Base-by-base conservation (phyloP, 257 asterid genomes). In the Petunia axillaris region DNA sequence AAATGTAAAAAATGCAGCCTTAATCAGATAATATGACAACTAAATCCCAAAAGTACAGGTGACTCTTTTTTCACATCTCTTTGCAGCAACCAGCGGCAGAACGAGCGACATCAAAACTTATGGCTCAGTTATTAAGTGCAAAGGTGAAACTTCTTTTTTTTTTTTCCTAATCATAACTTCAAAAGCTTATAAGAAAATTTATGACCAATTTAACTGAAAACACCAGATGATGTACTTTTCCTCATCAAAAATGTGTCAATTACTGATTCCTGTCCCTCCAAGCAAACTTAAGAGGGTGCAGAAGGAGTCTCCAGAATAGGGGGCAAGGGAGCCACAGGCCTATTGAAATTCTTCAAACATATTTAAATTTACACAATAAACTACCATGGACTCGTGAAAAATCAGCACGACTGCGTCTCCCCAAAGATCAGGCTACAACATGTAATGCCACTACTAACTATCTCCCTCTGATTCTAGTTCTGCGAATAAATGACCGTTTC, bases 381-480 rank as follows among this genome's bases (percentile, higher is more conserved):
- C 36, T 50, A 50, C 46, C 46, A 50, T 35, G 25, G 0, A 11
- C 46, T 36, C 46, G 1, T 11, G 36, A 50, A 73, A 73, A 50
- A 43, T 4, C 2, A 1, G 48, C 48, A 73, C 13, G 62, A 13
- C 36, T 1, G 50, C 10, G 36, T 50, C 62, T 50, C 78, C 35
- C 78, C 46, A 36, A 73, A 73, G 63, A 73, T 73, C 40, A 50
- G 62, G 63, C 46, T 36, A 8, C 63, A 73, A 50, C 48, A 35
- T 50, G 48, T 11, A 48, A 9, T 73, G 13, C 63, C 2, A 8
- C 35, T 73, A 73, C 48, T 50, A 2, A 50, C 46, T 73, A 50
- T 73, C 78, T 50, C 59, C 35, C 77, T 73, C 50, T 25, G 35
- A 73, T 50, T 35, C 63, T 50, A 1, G 62, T 8, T 52, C 46